A percentile compares a stretch with the other conserved stretches of the same genome.
Evolutionary conservation across 306 rosid genomes (phyloP).

Genomic region (Fragaria vesca): DNA sequence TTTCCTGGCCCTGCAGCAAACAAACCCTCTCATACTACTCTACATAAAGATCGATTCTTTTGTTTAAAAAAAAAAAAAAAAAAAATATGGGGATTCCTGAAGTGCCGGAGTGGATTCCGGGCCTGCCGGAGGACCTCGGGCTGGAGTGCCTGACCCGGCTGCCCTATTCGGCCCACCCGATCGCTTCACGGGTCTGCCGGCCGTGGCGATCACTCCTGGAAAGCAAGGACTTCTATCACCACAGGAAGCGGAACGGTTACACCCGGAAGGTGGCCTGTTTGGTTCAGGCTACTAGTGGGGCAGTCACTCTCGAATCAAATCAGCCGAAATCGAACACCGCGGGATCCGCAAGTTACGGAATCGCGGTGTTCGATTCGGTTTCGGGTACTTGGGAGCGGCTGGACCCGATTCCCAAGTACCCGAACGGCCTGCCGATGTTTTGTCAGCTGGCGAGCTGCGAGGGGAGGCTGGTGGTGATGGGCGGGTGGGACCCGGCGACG

Average conservation of each 20-base stretch:
- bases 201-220: slow-evolving; percentile 39
- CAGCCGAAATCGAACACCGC: slow-evolving; percentile 14
- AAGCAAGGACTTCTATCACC: slow-evolving; percentile 35
- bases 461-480: slow-evolving; percentile 51
- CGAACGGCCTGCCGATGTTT: slow-evolving; percentile 47
- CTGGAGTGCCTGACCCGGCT: slow-evolving; percentile 51
- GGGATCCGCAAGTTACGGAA: slow-evolving; percentile 28
- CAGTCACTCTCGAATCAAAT: neutral
- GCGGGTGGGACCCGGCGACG: slow-evolving; percentile 57
- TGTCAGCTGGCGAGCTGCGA: slow-evolving; percentile 46
- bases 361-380: slow-evolving; percentile 40
- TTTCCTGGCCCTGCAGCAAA: too few relatives aligned
- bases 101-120: slow-evolving; percentile 36
- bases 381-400: slow-evolving; percentile 36
- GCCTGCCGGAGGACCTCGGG: slow-evolving; percentile 47
- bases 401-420: slow-evolving; percentile 44
- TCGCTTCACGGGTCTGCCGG: slow-evolving; percentile 41
- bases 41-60: neutral
- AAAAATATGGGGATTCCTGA: neutral
- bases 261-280: slow-evolving; percentile 41
- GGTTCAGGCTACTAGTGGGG: slow-evolving; percentile 28
- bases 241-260: slow-evolving; percentile 28
- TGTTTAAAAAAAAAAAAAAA: neutral
- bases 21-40: neutral
- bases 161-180: slow-evolving; percentile 37